These are phyloP conservation scores for Akanthomyces dipterigenus DNA, from an alignment of 2,329 filamentous ascomycete genomes.

Conservation along the genomic window DNA sequence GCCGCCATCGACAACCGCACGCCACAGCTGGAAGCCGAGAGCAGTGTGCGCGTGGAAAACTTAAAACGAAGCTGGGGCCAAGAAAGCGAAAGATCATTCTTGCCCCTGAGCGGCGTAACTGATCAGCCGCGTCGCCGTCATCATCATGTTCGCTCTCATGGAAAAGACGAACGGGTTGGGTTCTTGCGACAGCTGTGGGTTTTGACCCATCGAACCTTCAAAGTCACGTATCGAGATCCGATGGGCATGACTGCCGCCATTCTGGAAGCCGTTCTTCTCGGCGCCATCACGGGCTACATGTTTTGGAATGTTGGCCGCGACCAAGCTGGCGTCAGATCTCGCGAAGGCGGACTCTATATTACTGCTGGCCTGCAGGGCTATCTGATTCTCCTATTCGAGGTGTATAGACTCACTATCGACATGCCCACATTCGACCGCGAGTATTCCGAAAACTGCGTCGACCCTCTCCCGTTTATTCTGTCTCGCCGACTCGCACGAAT, in stretches of 20 bases:
- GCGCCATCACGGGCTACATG: conserved; percentile 65
- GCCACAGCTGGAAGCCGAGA: conserved; percentile 56
- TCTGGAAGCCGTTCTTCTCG: conserved; percentile 64
- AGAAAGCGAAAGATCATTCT: conserved; percentile 26
- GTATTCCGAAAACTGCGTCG: conserved; percentile 64
- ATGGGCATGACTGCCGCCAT: conserved; percentile 67
- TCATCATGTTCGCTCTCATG: conserved; percentile 1
- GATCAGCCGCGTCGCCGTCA: conserved; percentile 7
- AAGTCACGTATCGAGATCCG: conserved; percentile 68
- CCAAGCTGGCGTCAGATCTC: conserved; percentile 64
- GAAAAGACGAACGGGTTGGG: conserved; percentile 38
- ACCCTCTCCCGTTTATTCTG: conserved; percentile 61
- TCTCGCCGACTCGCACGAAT: conserved; percentile 63
- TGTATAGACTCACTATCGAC: conserved; percentile 67
- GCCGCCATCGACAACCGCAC: conserved; percentile 68
- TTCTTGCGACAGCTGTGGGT: conserved; percentile 59
- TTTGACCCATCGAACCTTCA: conserved; percentile 61
- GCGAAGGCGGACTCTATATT: conserved; percentile 66
- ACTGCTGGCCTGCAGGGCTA: conserved; percentile 68
- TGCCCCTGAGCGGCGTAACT: conserved; percentile 13
- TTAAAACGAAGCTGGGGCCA: conserved; percentile 55
- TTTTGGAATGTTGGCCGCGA: conserved; percentile 60
- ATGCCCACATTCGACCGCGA: conserved; percentile 73
- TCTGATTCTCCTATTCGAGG: conserved; percentile 68
- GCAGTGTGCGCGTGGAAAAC: conserved; percentile 50